Evolutionary conservation across 805 yeast genomes (phyloP), one percentile per base, ranked within the genome.

Genomic region (Lipomyces chichibuensis): DNA sequence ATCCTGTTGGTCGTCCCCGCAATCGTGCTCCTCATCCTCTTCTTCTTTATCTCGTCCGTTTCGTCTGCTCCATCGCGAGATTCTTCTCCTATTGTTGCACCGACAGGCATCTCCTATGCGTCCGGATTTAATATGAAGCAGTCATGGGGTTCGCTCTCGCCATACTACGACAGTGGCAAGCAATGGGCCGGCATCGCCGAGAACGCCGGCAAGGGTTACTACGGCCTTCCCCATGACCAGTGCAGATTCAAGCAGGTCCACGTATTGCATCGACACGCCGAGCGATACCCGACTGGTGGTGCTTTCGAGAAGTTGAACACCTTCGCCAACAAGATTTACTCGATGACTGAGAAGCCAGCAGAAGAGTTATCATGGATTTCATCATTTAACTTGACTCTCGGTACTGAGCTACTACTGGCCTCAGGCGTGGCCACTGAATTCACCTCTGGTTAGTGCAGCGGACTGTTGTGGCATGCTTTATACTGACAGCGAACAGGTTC

Each of bases 201-300:
- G 9, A 25, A 6, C 14, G 76, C 77, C 4, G 72, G 73, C 37
- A 67, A 64, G 59, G 77, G 77, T 23, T 72, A 69, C 59, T 71
- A 71, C 46, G 74, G 76, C 6, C 68, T 75, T 29, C 77, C 80
- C 2, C 25, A 67, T 46, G 79, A 76, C 8, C 80, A 79, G 57
- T 87, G 90, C 76, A 73, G 77, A 5, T 80, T 87, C 64, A 85
- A 85, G 71, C 94, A 89, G 76, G 91, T 89, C 9, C 92, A 88
- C 71, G 77, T 89, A 27, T 78, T 89, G 61, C 86, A 87, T 71
- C 84, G 97, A 74, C 96, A 91, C 74, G 96, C 94, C 25, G 95
- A 90, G 76, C 80, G 96, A 70, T 89, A 81, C 74, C 92, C 91
- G 2, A 83, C 89, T 2, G 76, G 72, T 2, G 78, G 80, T n/a